These are phyloP conservation scores for Cladosporium sp. DNA, from an alignment of 2,329 filamentous ascomycete species.

Conservation along the genomic window DNA sequence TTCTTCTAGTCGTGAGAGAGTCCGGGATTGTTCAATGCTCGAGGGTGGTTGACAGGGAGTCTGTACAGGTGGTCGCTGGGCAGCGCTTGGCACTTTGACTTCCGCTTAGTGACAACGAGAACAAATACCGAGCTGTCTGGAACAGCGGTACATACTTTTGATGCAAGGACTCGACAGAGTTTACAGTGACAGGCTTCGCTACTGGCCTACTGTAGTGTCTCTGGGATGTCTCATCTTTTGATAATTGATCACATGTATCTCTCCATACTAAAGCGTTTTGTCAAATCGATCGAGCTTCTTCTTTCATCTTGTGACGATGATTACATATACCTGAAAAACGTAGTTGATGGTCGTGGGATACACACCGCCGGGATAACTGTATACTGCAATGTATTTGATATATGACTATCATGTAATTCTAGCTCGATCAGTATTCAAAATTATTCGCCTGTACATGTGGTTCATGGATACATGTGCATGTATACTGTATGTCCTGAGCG, in stretches of 20 bases:
- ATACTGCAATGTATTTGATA: no score
- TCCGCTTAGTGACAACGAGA: conserved; percentile 85
- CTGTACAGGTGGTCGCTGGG: conserved; percentile 13
- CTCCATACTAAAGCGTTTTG: not conserved
- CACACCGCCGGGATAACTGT: no score
- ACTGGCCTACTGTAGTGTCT: not conserved
- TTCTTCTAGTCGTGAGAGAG: not conserved
- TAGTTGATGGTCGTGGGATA: not conserved
- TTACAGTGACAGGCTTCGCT: not conserved
- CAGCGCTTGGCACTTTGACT: conserved; percentile 13
- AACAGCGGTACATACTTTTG: not conserved
- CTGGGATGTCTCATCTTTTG: not conserved
- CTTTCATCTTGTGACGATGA: no score
- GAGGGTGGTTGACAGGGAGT: not conserved
- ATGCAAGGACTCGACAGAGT: not conserved
- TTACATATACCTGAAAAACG: no score
- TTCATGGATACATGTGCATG: no score
- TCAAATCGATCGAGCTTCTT: no score
- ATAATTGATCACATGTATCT: not conserved
- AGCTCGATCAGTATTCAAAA: no score
- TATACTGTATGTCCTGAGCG: no score
- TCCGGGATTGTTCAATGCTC: not conserved
- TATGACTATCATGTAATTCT: no score
- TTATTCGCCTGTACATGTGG: no score
- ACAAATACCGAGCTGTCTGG: not conserved